A percentile compares a stretch with the other conserved stretches of the same genome.
phyloP scores from a whole-genome alignment of 1,284 basidiomycete genomes.

The Boletus calvinii region DNA sequence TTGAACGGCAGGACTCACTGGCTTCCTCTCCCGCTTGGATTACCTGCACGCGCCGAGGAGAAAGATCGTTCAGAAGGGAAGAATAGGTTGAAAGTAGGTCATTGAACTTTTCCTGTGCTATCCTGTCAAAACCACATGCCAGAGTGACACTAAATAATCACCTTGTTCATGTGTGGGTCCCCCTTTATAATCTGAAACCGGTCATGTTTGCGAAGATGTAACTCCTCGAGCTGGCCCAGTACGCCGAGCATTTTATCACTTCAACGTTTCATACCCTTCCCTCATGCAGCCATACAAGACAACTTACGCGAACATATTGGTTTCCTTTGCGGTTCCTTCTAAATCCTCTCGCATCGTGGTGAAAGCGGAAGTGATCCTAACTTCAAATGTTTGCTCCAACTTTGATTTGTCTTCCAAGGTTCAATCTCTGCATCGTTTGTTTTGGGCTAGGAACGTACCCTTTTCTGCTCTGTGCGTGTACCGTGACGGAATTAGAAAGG shows the following conservation, averaged over 20 bases:
- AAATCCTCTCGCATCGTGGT: conserved; percentile 16
- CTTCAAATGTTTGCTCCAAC: conserved; percentile 26
- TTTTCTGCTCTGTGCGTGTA: conserved; percentile 11
- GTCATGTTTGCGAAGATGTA: conserved; percentile 19
- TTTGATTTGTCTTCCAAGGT: conserved; percentile 10
- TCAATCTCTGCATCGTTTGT: background rate
- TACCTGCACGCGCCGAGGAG: conserved; percentile 33
- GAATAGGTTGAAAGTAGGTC: conserved; percentile 32
- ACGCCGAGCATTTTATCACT: conserved; percentile 26
- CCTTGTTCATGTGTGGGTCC: conserved; percentile 20
- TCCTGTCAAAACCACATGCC: conserved; percentile 11
- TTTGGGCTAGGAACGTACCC: conserved; percentile 12
- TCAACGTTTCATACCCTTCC: conserved; percentile 2
- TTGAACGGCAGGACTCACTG: conserved; percentile 29
- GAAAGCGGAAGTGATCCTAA: conserved; percentile 22
- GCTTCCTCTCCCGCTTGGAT: conserved; percentile 39
- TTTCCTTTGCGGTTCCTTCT: conserved; percentile 19
- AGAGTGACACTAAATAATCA: conserved; percentile 5
- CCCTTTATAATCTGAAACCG: conserved; percentile 9
- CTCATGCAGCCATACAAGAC: background rate
- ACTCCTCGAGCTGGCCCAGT: conserved; percentile 26
- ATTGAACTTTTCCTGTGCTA: conserved; percentile 36
- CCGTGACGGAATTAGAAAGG: conserved; percentile 5
- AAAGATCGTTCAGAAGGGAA: conserved; percentile 38
- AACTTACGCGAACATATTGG: conserved; percentile 28